phyloP scores from a whole-genome alignment of 2,329 filamentous ascomycete species.

The Tolypocladium amazonense region DNA sequence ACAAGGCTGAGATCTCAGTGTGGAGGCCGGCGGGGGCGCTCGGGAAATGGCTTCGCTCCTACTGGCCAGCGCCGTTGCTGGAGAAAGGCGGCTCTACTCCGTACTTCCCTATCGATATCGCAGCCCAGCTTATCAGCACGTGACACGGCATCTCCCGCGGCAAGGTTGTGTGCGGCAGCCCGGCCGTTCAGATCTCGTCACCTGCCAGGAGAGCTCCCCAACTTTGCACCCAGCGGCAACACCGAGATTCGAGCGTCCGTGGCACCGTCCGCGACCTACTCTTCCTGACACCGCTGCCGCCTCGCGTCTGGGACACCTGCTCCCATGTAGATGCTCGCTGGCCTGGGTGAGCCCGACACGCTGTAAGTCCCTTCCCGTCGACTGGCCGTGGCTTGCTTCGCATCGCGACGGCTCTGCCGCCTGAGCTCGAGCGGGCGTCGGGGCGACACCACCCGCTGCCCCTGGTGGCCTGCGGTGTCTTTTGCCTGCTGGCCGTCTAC shows the following conservation, averaged over 20 bases:
- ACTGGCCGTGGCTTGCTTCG: conserved; percentile 6
- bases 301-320: conserved; percentile 6
- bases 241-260: neutral
- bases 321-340: conserved; percentile 25
- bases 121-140: conserved; percentile 21
- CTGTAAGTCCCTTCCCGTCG: conserved; percentile 18
- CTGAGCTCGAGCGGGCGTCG: neutral
- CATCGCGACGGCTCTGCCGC: conserved; percentile 9
- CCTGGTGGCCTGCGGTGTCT: neutral
- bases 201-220: conserved; percentile 22
- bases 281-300: neutral
- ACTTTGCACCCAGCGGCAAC: conserved; percentile 18
- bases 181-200: conserved; percentile 20
- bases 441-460: neutral
- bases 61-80: conserved; percentile 2
- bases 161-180: conserved; percentile 10
- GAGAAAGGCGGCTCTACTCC: neutral
- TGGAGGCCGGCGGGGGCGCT: neutral
- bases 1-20: neutral
- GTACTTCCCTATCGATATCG: neutral
- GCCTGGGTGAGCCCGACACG: conserved; percentile 19
- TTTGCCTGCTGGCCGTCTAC: neutral
- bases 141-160: conserved; percentile 20
- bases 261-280: neutral
- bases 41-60: neutral